Evolutionary conservation across 2,329 filamentous ascomycete species (phyloP).

Genomic region (Endothia cerciana): DNA sequence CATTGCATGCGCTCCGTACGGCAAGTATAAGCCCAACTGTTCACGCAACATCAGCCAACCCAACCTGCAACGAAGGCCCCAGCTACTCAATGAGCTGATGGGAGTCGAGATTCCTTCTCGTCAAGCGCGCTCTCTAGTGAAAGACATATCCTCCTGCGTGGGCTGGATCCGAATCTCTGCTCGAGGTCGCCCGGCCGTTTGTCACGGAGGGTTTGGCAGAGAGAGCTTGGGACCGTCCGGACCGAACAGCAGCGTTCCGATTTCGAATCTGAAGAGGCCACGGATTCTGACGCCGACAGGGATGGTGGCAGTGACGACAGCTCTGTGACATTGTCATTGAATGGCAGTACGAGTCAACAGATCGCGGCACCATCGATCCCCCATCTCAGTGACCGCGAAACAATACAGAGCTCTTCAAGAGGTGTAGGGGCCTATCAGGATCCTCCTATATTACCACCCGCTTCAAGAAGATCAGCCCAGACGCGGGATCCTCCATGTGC

Average conservation of each 20-base stretch:
- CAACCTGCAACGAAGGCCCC: neutral
- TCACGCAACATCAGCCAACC: neutral
- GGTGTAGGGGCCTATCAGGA: neutral
- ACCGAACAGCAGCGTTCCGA: neutral
- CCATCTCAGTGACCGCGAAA: neutral
- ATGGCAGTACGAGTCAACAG: neutral
- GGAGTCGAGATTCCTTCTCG: slow-evolving; percentile 4
- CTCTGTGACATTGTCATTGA: neutral
- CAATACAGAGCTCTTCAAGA: neutral
- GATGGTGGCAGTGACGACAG: neutral
- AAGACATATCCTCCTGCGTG: neutral
- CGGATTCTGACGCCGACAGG: too few relatives aligned
- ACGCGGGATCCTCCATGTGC: neutral
- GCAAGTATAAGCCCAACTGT: slow-evolving; percentile 2
- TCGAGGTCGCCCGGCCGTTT: neutral
- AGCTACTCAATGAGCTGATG: neutral
- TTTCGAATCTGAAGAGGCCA: neutral
- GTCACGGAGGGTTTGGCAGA: neutral
- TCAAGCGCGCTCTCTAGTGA: neutral
- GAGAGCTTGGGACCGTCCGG: neutral
- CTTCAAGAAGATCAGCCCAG: too few relatives aligned
- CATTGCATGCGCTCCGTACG: slow-evolving; percentile 11
- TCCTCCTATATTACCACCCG: neutral
- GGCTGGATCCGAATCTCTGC: neutral
- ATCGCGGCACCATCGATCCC: neutral